phyloP scores from a whole-genome alignment of 345 rosid species.

The Hevea brasiliensis region DNA sequence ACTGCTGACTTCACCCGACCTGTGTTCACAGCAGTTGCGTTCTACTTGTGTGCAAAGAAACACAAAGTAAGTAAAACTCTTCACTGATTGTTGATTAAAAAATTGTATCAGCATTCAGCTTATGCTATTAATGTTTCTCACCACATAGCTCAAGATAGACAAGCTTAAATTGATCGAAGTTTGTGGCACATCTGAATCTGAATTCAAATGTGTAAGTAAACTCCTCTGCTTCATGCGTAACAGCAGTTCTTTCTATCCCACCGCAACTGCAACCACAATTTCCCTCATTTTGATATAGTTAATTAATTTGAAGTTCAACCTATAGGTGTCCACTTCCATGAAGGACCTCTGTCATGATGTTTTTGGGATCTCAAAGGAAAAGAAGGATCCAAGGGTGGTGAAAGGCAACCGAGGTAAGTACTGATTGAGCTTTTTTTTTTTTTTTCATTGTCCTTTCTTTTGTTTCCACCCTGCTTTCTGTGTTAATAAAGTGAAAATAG shows the following conservation, averaged over 20 bases:
- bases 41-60: conserved; percentile 78
- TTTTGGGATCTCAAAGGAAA: conserved; percentile 45
- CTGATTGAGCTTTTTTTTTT: background rate
- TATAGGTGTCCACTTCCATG: conserved; percentile 66
- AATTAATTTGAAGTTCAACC: background rate
- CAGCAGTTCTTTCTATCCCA: too few relatives aligned
- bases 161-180: conserved; percentile 79
- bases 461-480: background rate
- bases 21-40: conserved; percentile 85
- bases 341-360: conserved; percentile 66
- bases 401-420: conserved; percentile 51
- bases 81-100: background rate
- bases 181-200: conserved; percentile 87
- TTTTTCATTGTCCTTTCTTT: too few relatives aligned
- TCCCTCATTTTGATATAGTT: background rate
- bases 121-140: background rate
- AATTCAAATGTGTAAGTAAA: conserved; percentile 70
- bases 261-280: too few relatives aligned
- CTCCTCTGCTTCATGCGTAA: background rate
- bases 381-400: conserved; percentile 55
- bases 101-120: background rate
- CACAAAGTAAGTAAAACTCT: conserved; percentile 51
- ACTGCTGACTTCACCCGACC: conserved; percentile 79
- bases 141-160: conserved; percentile 79
- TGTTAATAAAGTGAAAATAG: background rate